Evolutionary conservation across 257 asterid species (phyloP), one percentile per base, ranked within the genome.

Genomic region (Datura wrightii): DNA sequence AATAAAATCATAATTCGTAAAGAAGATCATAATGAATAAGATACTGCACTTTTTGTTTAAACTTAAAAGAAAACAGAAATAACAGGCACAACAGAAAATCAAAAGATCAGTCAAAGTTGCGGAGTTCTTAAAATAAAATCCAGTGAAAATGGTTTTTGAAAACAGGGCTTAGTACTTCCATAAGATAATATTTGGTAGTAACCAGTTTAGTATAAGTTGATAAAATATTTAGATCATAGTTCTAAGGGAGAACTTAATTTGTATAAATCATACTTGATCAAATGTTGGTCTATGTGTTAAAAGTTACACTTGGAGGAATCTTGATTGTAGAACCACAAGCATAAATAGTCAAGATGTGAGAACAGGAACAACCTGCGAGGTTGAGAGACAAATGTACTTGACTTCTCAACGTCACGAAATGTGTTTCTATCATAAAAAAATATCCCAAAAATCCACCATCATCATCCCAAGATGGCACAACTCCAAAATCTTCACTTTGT

Each of bases 311-410:
- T 2, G 37, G 59, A 46, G 59, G 44, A 76, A 76, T 31, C 62
- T 46, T 46, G 46, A 31, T 50, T 76, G 37, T 52, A 71, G 79
- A 71, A 76, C 63, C 60, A 76, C 44, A 48, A 8, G 24, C 60
- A 76, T 50, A 50, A 13, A 52, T 50, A 53, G 67, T 53, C 60
- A 37, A 10, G 37, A 69, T 83, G 11, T 31, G 53, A 67, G 13
- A 10, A n/a, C 41, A 39, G 37, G 71, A 67, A 87, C 90, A 85
- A 94, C 99, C 99, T 93, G 98, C 95, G 97, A 81, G 98, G 98
- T 89, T 94, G 98, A 87, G 98, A 94, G 83, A 94, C 93, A 85
- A 96, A 97, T 44, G 85, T 86, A 86, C 65, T 91, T 2, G 91
- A 86, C 83, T 93, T 97, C 37, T 91, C 97, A 19, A 59, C 85